Percentiles rank a stretch among this genome's conserved stretches.
Conservation (phyloP, 257 asterid species). For the Ophiorrhiza pumila region DNA sequence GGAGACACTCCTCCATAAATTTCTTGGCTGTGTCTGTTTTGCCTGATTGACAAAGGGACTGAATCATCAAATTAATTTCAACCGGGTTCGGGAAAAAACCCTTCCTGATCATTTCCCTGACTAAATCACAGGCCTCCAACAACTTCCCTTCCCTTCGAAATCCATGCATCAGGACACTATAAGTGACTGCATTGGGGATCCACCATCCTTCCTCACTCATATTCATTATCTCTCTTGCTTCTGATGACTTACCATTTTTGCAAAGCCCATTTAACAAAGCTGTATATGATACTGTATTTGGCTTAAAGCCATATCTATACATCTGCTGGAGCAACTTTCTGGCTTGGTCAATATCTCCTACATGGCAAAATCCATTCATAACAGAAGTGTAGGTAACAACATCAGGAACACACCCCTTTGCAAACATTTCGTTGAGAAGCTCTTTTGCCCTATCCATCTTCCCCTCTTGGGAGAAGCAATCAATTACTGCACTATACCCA, state of each 20-base stretch:
- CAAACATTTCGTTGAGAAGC: constrained; percentile 71
- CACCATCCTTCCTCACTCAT: constrained; percentile 79
- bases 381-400: constrained; percentile 92
- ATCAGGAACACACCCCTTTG: constrained; percentile 74
- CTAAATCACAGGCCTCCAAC: constrained; percentile 65
- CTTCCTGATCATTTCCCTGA: constrained; percentile 66
- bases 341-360: constrained; percentile 66
- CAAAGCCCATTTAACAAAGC: constrained; percentile 81
- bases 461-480: constrained; percentile 68
- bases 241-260: constrained; percentile 56
- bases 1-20: constrained; percentile 71
- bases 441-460: constrained; percentile 67
- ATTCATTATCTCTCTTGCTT: constrained; percentile 85
- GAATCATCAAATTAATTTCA: constrained; percentile 80
- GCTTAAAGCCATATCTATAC: constrained; percentile 81
- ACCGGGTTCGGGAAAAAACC: constrained; percentile 78
- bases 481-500: constrained; percentile 67
- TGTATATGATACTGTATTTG: constrained; percentile 78
- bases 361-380: constrained; percentile 62
- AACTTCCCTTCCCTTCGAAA: constrained; percentile 87
- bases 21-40: constrained; percentile 52
- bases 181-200: constrained; percentile 81
- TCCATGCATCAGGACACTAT: constrained; percentile 81
- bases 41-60: constrained; percentile 57
- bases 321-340: constrained; percentile 71